phyloP scores from a whole-genome alignment of 2,329 filamentous ascomycete genomes.

The Fusarium bactridioides region DNA sequence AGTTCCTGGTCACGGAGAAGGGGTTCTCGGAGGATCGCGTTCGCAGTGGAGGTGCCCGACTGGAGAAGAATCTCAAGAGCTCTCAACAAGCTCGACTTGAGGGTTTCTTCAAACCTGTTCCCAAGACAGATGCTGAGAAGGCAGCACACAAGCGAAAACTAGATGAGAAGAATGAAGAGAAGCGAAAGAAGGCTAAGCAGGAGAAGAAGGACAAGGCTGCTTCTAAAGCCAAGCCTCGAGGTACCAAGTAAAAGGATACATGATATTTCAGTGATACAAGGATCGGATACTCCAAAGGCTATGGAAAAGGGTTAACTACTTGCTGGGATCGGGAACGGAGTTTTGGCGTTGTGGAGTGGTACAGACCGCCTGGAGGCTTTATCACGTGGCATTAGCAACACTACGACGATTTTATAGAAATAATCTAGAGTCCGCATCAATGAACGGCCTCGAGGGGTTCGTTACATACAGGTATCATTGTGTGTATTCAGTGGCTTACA shows the following conservation, averaged over 20 bases:
- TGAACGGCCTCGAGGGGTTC: not conserved
- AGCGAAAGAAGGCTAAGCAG: slow-evolving; percentile 94
- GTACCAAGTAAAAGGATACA: slow-evolving; percentile 47
- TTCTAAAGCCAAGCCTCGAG: slow-evolving; percentile 85
- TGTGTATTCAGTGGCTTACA: too few relatives aligned
- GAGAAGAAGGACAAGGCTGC: slow-evolving; percentile 96
- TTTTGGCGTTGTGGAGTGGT: slow-evolving; percentile 34
- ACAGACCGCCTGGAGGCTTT: not conserved
- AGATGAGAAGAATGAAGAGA: slow-evolving; percentile 88
- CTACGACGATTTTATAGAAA: slow-evolving; percentile 1
- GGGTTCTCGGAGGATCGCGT: slow-evolving; percentile 97
- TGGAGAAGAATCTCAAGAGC: slow-evolving; percentile 91
- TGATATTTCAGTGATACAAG: not conserved
- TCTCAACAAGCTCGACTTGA: slow-evolving; percentile 91
- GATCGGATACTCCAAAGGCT: not conserved
- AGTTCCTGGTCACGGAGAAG: slow-evolving; percentile 92
- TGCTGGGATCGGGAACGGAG: slow-evolving; percentile 22
- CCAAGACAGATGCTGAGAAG: slow-evolving; percentile 88
- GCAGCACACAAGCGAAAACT: slow-evolving; percentile 89
- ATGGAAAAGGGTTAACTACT: not conserved
- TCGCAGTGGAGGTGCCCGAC: slow-evolving; percentile 75
- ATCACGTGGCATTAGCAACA: not conserved
- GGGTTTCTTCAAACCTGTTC: slow-evolving; percentile 94
- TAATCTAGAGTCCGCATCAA: not conserved
- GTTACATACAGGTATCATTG: too few relatives aligned